Percentiles rank a stretch among this genome's conserved stretches.
These are phyloP conservation scores for Chlamydomonas sp. DNA, from an alignment of 139 green algal genomes.

Conservation along the genomic window DNA sequence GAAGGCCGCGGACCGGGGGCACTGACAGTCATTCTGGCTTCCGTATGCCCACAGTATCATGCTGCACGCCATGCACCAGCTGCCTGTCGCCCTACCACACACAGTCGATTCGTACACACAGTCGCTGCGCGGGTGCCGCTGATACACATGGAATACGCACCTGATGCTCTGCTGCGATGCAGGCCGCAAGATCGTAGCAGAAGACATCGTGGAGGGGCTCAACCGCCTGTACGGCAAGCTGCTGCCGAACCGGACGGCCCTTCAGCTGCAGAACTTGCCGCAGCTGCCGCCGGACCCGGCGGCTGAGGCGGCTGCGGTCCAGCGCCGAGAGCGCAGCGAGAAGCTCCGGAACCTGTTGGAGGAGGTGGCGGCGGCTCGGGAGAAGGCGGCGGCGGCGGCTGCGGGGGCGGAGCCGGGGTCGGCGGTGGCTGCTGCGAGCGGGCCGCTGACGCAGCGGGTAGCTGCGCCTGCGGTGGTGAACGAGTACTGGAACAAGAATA, in stretches of 20 bases:
- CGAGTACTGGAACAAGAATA: neutral
- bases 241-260: neutral
- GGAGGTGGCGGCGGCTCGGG: conserved; percentile 25
- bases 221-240: conserved; percentile 20
- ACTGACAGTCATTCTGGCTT: neutral
- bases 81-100: neutral
- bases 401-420: neutral
- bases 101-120: neutral
- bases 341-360: conserved; percentile 6
- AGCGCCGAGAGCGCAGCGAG: neutral
- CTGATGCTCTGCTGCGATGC: neutral
- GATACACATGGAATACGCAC: neutral
- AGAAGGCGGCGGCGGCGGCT: neutral
- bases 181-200: neutral
- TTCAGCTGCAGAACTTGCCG: conserved; percentile 4
- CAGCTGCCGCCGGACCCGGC: neutral
- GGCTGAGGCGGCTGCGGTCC: neutral
- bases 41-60: neutral
- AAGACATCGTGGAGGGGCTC: conserved; percentile 13
- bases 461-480: neutral
- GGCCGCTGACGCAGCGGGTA: neutral
- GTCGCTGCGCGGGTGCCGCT: neutral
- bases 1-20: neutral
- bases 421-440: no score
- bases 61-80: neutral